Evolutionary conservation across 78 protist genomes (phyloP).

Genomic region (Acrasis kona): DNA sequence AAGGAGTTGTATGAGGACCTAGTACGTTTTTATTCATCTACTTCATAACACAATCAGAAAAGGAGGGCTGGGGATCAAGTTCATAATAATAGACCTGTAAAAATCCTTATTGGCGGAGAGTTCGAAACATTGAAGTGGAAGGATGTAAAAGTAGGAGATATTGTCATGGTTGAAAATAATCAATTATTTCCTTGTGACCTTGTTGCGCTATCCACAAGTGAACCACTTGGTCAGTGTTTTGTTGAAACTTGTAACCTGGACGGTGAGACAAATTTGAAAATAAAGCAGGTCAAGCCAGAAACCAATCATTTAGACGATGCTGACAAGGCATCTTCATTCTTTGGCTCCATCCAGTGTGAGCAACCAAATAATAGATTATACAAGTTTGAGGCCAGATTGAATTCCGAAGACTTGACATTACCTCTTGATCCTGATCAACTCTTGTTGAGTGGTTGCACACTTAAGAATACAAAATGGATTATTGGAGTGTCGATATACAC

Average conservation of each 20-base stretch:
- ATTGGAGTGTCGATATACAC: constrained; percentile 33
- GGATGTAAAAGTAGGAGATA: constrained; percentile 42
- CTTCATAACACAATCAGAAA: too few species aligned
- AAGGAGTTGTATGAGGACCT: not conserved
- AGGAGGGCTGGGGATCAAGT: constrained; percentile 14
- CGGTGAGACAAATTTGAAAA: constrained; percentile 53
- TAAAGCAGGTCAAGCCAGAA: not conserved
- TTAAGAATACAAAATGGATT: constrained; percentile 18
- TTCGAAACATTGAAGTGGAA: not conserved
- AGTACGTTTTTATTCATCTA: not conserved
- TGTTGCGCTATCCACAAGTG: constrained; percentile 8
- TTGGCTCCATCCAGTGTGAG: constrained; percentile 50
- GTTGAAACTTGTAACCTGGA: constrained; percentile 63
- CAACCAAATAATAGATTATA: constrained; percentile 55
- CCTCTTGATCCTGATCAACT: not conserved
- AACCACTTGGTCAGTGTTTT: constrained; percentile 31
- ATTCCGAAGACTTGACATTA: constrained; percentile 15
- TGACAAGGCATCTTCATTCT: not conserved
- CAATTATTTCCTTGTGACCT: constrained; percentile 21
- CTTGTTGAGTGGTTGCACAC: constrained; percentile 8
- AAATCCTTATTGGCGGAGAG: not conserved
- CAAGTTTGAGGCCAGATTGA: constrained; percentile 42
- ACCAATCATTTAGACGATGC: not conserved
- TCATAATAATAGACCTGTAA: not conserved
- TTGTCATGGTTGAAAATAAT: constrained; percentile 9